Evolutionary conservation across 2,329 filamentous ascomycete genomes (phyloP).

Genomic region (Fusarium nodosum): DNA sequence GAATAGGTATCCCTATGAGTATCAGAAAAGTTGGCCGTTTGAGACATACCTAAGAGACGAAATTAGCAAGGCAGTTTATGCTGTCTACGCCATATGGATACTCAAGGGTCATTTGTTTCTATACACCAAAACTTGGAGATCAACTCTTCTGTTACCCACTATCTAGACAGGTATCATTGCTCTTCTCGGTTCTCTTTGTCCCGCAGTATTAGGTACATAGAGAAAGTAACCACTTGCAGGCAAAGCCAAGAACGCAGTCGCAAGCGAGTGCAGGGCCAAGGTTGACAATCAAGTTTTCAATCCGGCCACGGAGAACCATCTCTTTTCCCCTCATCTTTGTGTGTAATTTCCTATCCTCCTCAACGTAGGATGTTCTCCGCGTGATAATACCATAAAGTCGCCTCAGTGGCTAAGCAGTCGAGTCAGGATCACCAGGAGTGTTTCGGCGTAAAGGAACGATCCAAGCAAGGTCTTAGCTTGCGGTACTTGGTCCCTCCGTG

Average conservation of each 20-base stretch:
- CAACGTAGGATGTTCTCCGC: constrained; percentile 13
- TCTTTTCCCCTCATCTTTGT: background rate
- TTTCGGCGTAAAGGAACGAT: constrained; percentile 25
- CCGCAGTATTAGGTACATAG: background rate
- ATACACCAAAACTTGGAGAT: background rate
- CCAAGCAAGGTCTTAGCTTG: constrained; percentile 11
- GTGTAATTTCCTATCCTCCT: constrained; percentile 2
- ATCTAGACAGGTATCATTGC: background rate
- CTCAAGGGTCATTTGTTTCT: background rate
- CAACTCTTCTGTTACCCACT: background rate
- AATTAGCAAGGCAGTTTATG: background rate
- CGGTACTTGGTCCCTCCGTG: constrained; percentile 5
- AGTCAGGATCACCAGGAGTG: constrained; percentile 17
- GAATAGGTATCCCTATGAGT: too few relatives aligned
- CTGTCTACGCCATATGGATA: background rate
- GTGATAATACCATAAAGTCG: constrained; percentile 20
- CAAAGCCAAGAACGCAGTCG: constrained; percentile 13
- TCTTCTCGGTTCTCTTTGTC: background rate
- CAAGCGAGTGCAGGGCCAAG: constrained; percentile 25
- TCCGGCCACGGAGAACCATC: constrained; percentile 1
- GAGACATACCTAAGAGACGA: background rate
- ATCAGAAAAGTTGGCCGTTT: background rate
- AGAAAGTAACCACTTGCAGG: constrained; percentile 2
- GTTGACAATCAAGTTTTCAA: constrained; percentile 18
- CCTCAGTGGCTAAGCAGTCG: constrained; percentile 15